Percentiles rank a stretch among this genome's conserved stretches.
phyloP scores from a whole-genome alignment of 768 basidiomycete species.

The Chlorophyllum brunneum region DNA sequence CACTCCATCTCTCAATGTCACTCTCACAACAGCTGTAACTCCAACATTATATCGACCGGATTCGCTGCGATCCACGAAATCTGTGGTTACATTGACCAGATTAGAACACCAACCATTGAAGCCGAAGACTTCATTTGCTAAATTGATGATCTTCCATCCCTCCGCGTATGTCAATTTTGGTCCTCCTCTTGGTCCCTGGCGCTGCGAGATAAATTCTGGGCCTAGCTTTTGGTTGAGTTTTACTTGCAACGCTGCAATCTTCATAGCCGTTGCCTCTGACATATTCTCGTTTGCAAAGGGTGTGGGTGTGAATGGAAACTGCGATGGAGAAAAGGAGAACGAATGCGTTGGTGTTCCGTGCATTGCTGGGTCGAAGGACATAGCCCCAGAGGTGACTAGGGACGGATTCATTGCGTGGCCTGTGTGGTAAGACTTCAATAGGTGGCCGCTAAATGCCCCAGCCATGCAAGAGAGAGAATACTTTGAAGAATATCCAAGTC shows the following conservation, averaged over 20 bases:
- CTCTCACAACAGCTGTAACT: slow-evolving; percentile 80
- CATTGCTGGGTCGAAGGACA: slow-evolving; percentile 59
- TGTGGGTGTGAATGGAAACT: slow-evolving; percentile 8
- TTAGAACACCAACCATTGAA: slow-evolving; percentile 95
- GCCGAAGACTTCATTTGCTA: slow-evolving; percentile 98
- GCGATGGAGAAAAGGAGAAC: slow-evolving; percentile 25
- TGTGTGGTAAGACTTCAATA: slow-evolving; percentile 43
- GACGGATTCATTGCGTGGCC: slow-evolving; percentile 27
- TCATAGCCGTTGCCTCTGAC: slow-evolving; percentile 59
- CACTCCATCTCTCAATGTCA: slow-evolving; percentile 84
- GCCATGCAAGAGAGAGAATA: slow-evolving; percentile 38
- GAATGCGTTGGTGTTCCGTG: slow-evolving; percentile 45
- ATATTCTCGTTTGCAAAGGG: slow-evolving; percentile 31
- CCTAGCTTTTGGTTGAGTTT: slow-evolving; percentile 88
- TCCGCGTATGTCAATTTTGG: slow-evolving; percentile 91
- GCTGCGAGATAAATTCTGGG: slow-evolving; percentile 87
- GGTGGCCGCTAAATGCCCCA: slow-evolving; percentile 55
- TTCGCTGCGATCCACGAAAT: slow-evolving; percentile 74
- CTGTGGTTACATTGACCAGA: slow-evolving; percentile 69
- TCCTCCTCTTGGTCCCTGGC: slow-evolving; percentile 85
- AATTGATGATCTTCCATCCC: slow-evolving; percentile 97
- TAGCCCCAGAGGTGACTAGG: slow-evolving; percentile 47
- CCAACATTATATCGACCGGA: slow-evolving; percentile 65
- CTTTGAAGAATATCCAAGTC: background rate
- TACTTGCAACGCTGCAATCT: slow-evolving; percentile 70